phyloP scores from a whole-genome alignment of 768 basidiomycete species.

The Lanmaoa pseudosensibilis region DNA sequence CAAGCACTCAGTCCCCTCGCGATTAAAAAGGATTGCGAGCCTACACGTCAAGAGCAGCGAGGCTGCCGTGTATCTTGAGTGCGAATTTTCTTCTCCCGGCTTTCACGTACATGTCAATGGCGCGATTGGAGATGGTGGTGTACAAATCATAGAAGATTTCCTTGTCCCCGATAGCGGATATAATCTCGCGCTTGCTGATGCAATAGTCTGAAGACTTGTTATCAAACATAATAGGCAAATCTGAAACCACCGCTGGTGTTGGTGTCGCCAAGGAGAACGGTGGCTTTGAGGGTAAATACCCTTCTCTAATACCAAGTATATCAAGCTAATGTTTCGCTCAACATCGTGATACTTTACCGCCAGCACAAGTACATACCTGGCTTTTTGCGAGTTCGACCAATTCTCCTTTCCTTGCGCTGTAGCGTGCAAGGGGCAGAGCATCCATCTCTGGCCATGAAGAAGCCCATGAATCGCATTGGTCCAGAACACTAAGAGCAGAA shows the following conservation, averaged over 20 bases:
- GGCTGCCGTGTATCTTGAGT: slow-evolving; percentile 76
- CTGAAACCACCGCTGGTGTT: slow-evolving; percentile 3
- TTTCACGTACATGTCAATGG: slow-evolving; percentile 81
- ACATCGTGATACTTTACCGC: not conserved
- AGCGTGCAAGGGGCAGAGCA: slow-evolving; percentile 45
- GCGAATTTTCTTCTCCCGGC: slow-evolving; percentile 87
- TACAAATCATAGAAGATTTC: slow-evolving; percentile 80
- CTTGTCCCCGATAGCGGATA: slow-evolving; percentile 52
- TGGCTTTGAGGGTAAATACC: slow-evolving; percentile 66
- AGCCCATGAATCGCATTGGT: slow-evolving; percentile 76
- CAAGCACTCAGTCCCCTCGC: slow-evolving; percentile 7
- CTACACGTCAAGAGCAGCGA: slow-evolving; percentile 89
- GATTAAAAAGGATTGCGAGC: slow-evolving; percentile 32
- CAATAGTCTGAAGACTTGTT: slow-evolving; percentile 22
- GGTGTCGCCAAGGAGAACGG: slow-evolving; percentile 67
- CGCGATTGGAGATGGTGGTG: slow-evolving; percentile 67
- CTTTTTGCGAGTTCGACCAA: slow-evolving; percentile 82
- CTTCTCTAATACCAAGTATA: slow-evolving; percentile 70
- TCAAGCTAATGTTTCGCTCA: slow-evolving; percentile 60
- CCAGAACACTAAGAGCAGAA: slow-evolving; percentile 79
- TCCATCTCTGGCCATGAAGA: slow-evolving; percentile 45
- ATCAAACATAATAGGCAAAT: slow-evolving; percentile 20
- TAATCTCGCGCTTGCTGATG: slow-evolving; percentile 63
- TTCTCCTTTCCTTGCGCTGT: slow-evolving; percentile 84
- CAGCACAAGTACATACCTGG: slow-evolving; percentile 56